Conservation (phyloP, 2,329 filamentous ascomycete genomes). For the Fusarium globosum region DNA sequence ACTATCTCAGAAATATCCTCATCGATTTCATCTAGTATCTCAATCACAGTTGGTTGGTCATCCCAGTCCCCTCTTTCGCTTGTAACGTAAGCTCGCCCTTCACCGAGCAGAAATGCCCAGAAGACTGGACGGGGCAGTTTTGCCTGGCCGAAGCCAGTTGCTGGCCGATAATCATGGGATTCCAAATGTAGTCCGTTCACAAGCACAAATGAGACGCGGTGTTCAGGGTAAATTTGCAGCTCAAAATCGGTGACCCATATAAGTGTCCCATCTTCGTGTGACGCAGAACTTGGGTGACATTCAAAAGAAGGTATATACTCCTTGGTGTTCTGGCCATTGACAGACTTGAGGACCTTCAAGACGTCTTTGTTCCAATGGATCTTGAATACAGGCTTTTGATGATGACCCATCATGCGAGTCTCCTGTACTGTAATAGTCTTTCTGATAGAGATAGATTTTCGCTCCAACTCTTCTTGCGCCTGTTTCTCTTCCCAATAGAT, state of each 20-base stretch:
- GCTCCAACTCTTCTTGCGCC: background rate
- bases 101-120: background rate
- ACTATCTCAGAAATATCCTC: background rate
- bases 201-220: background rate
- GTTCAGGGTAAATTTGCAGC: background rate
- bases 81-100: background rate
- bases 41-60: background rate
- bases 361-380: background rate
- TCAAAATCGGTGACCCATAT: background rate
- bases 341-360: background rate
- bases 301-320: background rate
- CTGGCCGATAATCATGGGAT: rapidly evolving
- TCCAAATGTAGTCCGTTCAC: background rate
- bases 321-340: rapidly evolving
- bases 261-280: background rate
- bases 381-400: background rate
- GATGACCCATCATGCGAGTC: rapidly evolving
- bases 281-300: background rate
- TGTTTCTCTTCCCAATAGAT: no score
- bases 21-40: rapidly evolving
- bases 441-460: background rate
- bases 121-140: rapidly evolving
- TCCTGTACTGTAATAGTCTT: rapidly evolving
- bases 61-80: rapidly evolving
- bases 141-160: background rate